A percentile compares a stretch with the other conserved stretches of the same genome.
Evolutionary conservation across 345 rosid genomes (phyloP).

Genomic region (Rhodomyrtus tomentosa): DNA sequence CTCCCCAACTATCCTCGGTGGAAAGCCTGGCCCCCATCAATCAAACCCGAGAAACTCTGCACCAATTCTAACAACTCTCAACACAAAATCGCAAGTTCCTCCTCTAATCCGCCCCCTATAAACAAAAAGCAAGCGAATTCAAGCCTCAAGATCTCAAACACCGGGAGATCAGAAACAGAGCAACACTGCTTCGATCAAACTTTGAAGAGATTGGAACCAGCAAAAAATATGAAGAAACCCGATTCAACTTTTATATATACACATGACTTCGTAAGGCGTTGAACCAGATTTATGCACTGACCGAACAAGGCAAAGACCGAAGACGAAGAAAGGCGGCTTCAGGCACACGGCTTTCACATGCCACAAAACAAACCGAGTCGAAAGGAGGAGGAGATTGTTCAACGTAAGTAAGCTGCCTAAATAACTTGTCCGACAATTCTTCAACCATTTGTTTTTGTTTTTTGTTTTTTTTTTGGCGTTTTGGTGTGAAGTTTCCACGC

Average conservation of each 20-base stretch:
- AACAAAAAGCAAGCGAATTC: background rate
- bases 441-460: background rate
- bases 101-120: background rate
- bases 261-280: background rate
- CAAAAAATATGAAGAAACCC: background rate
- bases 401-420: background rate
- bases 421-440: background rate
- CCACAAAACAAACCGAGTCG: background rate
- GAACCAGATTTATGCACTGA: background rate
- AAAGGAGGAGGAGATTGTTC: background rate
- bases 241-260: background rate
- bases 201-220: background rate
- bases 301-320: background rate
- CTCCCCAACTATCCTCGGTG: slow-evolving; percentile 25
- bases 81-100: background rate
- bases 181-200: background rate
- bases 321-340: background rate
- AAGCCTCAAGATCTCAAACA: background rate
- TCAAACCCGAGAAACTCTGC: background rate
- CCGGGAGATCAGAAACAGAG: background rate
- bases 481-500: background rate
- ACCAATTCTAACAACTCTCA: background rate
- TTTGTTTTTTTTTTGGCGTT: background rate
- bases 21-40: slow-evolving; percentile 64
- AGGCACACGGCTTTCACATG: background rate